These are phyloP conservation scores for Naegleria gruberi DNA, from an alignment of 208 protist genomes.

Conservation along the genomic window DNA sequence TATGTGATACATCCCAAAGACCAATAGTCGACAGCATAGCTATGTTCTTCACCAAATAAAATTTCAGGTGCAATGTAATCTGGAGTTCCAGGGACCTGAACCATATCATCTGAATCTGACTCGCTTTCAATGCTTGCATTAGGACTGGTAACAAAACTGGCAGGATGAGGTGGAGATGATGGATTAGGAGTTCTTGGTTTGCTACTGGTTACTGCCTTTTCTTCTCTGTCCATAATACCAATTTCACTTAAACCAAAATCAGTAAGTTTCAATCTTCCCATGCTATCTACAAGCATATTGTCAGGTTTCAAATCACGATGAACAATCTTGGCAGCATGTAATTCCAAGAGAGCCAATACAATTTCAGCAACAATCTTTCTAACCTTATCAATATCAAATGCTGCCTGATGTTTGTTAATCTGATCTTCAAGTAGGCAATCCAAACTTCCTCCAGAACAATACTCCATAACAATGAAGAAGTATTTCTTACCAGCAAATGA, in stretches of 20 bases:
- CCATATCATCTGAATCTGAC: neutral
- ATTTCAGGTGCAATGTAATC: slow-evolving; percentile 74
- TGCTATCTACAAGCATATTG: slow-evolving; percentile 64
- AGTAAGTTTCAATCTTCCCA: slow-evolving; percentile 92
- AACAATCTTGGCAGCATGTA: neutral
- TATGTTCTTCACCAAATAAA: slow-evolving; percentile 12
- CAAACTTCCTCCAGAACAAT: slow-evolving; percentile 80
- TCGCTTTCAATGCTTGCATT: neutral
- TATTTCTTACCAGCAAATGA: slow-evolving; percentile 78
- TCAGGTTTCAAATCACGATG: slow-evolving; percentile 9
- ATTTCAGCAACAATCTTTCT: slow-evolving; percentile 71
- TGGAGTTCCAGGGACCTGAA: slow-evolving; percentile 51
- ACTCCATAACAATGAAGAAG: slow-evolving; percentile 85
- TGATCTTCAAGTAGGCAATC: slow-evolving; percentile 72
- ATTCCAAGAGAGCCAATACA: neutral
- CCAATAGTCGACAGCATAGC: slow-evolving; percentile 6
- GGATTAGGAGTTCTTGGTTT: neutral
- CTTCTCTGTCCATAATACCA: neutral
- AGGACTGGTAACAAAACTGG: neutral
- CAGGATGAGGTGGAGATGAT: neutral
- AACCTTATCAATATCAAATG: slow-evolving; percentile 49
- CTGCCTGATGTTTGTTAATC: slow-evolving; percentile 47
- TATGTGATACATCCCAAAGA: slow-evolving; percentile 23
- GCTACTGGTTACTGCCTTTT: neutral
- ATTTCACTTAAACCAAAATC: slow-evolving; percentile 89